phyloP scores from a whole-genome alignment of 2,329 filamentous ascomycete species.

The Chalaropsis ovoidea region DNA sequence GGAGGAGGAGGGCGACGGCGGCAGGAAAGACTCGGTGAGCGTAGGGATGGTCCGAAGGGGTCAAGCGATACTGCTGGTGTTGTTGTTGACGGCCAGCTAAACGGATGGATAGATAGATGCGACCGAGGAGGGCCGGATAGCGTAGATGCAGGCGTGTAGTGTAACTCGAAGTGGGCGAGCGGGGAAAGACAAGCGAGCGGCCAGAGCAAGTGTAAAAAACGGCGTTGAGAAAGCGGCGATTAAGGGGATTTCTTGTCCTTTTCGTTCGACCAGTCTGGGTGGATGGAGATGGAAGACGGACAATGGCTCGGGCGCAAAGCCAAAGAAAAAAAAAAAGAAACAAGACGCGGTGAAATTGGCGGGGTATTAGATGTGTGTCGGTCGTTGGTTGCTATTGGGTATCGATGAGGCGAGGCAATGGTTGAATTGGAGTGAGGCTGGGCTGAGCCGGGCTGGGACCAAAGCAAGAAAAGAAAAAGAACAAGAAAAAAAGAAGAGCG shows the following conservation, averaged over 20 bases:
- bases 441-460: background rate
- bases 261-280: background rate
- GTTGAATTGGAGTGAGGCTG: background rate
- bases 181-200: no score
- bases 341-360: background rate
- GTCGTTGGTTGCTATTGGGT: background rate
- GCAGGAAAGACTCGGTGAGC: no score
- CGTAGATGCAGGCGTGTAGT: no score
- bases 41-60: no score
- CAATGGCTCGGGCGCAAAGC: background rate
- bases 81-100: no score
- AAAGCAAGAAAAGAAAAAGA: conserved; percentile 12
- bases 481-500: background rate
- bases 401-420: background rate
- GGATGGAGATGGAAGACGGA: background rate
- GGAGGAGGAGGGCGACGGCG: no score
- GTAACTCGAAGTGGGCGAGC: no score
- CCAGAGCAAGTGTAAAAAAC: no score
- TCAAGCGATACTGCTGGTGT: no score
- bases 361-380: background rate
- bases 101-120: no score
- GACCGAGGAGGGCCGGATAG: no score
- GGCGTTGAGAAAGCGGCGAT: background rate
- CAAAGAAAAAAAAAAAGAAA: background rate
- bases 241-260: no score